phyloP scores from a whole-genome alignment of 768 basidiomycete genomes.

The Paxillus ammoniavirescens region DNA sequence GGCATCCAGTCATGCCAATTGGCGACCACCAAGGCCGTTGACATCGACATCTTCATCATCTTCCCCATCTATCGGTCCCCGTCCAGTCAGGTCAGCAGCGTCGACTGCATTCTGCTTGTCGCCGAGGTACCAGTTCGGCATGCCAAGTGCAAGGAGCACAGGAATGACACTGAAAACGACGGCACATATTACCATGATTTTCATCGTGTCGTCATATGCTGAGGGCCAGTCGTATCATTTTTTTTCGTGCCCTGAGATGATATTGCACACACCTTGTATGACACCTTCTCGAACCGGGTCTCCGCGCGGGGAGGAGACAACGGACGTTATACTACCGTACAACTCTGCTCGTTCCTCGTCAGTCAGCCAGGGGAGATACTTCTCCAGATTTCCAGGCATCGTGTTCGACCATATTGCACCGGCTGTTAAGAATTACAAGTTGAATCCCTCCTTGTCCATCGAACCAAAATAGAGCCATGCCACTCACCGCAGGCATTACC shows the following conservation, averaged over 20 bases:
- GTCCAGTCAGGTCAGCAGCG: conserved; percentile 19
- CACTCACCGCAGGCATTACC: conserved; percentile 58
- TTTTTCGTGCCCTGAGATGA: neutral
- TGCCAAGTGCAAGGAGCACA: conserved; percentile 53
- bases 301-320: conserved; percentile 45
- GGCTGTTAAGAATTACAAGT: conserved; percentile 31
- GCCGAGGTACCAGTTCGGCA: conserved; percentile 67
- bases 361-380: conserved; percentile 51
- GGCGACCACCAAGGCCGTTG: neutral
- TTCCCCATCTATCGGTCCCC: neutral
- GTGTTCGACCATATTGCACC: conserved; percentile 62
- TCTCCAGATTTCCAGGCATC: conserved; percentile 62
- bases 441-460: too few relatives aligned
- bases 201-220: conserved; percentile 60
- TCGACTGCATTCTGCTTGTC: conserved; percentile 74
- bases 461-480: neutral
- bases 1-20: neutral
- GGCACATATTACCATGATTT: conserved; percentile 52
- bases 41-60: neutral
- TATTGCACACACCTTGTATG: conserved; percentile 42
- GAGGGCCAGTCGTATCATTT: neutral
- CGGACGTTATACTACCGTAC: conserved; percentile 57
- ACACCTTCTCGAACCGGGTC: conserved; percentile 64
- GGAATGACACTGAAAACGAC: conserved; percentile 56
- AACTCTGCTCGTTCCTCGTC: conserved; percentile 43